Base-by-base conservation (phyloP, 2,329 filamentous ascomycete genomes). In the Colletotrichum sp. region DNA sequence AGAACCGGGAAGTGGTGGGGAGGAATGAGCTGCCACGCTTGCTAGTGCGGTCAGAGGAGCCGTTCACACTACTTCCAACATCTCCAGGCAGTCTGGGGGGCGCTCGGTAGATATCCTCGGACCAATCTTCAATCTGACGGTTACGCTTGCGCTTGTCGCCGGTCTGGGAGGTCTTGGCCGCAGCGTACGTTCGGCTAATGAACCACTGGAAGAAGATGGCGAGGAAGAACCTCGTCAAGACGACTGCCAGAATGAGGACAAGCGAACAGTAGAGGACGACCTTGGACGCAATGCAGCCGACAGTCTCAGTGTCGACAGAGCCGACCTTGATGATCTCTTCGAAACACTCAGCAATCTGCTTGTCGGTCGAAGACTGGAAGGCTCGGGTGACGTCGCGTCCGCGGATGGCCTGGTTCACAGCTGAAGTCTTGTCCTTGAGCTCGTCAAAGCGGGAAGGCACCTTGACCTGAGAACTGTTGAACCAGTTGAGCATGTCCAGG, bases 141-240 rank as follows among this genome's bases (percentile, higher is more conserved):
- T 96, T 94, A 75, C 97, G 93, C 86, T 96, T 94, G 84, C 96
- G 96, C 79, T 93, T 92, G 83, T 97, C 92, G 7, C 93, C 92
- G 18, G 92, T 92, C 84, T 98, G 93, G 4, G 95, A 96, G 1
- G 96, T 98, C 85, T 95, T 98, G 64, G 90, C 87, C 1, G 96
- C 95, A 5, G 94, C 96, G 82, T 96, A 99, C 78, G 93, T 93
- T 79, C 94, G 93, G 83, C 95, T 94, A 79, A 99, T 89, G 86
- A 99, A 98, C 98, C 98, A 99, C 82, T 98, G 95, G 88, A 99
- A 99, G 75, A 96, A 85, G 60, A 99, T 83, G 13, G 97, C 97
- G 68, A 99, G 90, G n/a, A 94, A 82, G 82, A 99, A 99, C 79
- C 98, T 96, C 78, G 94, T 91, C 18, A 91, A 82, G 7, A 99